Base-by-base conservation (phyloP, 441 rosid species). In the Erodium moschatum region DNA sequence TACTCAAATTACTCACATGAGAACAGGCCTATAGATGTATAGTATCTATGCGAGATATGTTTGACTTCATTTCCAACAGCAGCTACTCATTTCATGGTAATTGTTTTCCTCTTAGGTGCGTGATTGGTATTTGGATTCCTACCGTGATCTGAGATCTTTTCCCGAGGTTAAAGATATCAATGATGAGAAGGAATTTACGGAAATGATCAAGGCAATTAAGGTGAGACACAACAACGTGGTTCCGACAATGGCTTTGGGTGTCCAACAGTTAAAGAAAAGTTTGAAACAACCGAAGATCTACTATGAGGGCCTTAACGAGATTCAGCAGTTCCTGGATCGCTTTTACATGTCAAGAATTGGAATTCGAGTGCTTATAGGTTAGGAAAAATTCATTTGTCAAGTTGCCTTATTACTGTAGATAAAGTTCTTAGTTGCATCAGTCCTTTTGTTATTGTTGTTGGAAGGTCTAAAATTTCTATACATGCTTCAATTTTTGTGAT, bases 331-430 rank as follows among this genome's bases (percentile, higher is more conserved):
- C 80, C 85, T 94, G 18, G 97, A 94, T 82, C 87, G 98, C 1
- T 91, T 94, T 83, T 91, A 94, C 86, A 76, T 94, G 96, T 91
- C 98, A 0, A 85, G 98, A 69, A 94, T 94, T 46, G 97, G 98
- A 67, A 91, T 94, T 72, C 92, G 97, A 65, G 89, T 91, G 97
- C 93, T 93, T 66, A 94, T 94, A 60, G 98, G 98, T 93, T 70
- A 73, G 89, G 71, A 61, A 35, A 33, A 60, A 21, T 24, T 24
- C 27, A 24, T 24, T 24, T 24, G 27, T 24, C 27, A 0, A 24
- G 27, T 24, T 24, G 27, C 68, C 66, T 24, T 24, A 24, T 24
- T 24, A 24, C 27, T 24, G 27, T 24, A 24, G 27, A 3, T 67
- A 20, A 4, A 11, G 64, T 67, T 13, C 44, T 69, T 6, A 6